These are phyloP conservation scores for Nadsonia fulvescens DNA, from an alignment of 805 yeast species.

Conservation along the genomic window DNA sequence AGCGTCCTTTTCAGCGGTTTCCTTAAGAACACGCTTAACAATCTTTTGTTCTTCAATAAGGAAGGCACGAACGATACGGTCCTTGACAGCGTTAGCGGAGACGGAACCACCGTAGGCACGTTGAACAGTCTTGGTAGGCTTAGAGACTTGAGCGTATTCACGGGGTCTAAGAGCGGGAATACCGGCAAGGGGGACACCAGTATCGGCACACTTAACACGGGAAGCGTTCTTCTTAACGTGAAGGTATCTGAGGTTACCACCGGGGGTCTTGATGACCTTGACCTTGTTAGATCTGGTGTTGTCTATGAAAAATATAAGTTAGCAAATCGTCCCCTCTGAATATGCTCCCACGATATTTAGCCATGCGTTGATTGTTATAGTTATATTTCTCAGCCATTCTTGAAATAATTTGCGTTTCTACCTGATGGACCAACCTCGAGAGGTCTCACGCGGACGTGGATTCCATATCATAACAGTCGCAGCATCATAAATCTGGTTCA, in stretches of 20 bases:
- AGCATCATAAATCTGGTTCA: too few species aligned
- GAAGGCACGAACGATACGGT: slow-evolving; percentile 98
- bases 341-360: too few species aligned
- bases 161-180: slow-evolving; percentile 95
- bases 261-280: slow-evolving; percentile 99
- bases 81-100: slow-evolving; percentile 95
- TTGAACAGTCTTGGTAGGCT: slow-evolving; percentile 94
- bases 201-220: slow-evolving; percentile 55
- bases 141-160: slow-evolving; percentile 86
- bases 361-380: too few species aligned
- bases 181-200: slow-evolving; percentile 61
- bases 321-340: slow-evolving; percentile 5
- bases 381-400: too few species aligned
- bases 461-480: too few species aligned
- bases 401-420: too few species aligned
- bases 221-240: slow-evolving; percentile 86
- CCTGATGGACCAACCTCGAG: too few species aligned
- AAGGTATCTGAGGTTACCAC: slow-evolving; percentile 96
- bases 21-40: slow-evolving; percentile 98
- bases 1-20: too few species aligned
- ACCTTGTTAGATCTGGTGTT: slow-evolving; percentile 99
- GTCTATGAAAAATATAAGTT: too few species aligned
- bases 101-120: slow-evolving; percentile 99
- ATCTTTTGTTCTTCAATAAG: slow-evolving; percentile 99
- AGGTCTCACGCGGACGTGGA: too few species aligned